phyloP scores from a whole-genome alignment of 257 asterid genomes.

The Ilex aquifolium region DNA sequence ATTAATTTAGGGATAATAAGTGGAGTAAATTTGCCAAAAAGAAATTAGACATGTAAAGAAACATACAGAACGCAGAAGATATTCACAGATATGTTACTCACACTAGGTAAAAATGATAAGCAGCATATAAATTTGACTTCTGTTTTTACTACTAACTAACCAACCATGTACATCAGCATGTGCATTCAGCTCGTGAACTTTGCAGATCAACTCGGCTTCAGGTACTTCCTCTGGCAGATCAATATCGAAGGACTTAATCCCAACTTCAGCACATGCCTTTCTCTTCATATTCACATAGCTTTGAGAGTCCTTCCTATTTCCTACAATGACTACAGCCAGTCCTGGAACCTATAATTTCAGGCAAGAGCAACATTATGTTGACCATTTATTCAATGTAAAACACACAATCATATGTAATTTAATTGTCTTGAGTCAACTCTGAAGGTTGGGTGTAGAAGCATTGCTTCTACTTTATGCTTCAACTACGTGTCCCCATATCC shows the following conservation, averaged over 20 bases:
- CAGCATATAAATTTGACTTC: neutral
- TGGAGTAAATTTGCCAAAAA: too few relatives aligned
- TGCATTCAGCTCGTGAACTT: slow-evolving; percentile 76
- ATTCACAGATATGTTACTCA: too few relatives aligned
- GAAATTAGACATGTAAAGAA: too few relatives aligned
- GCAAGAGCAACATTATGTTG: neutral
- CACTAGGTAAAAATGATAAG: neutral
- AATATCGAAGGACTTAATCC: slow-evolving; percentile 71
- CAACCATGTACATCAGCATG: slow-evolving; percentile 87
- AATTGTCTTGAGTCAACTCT: too few relatives aligned
- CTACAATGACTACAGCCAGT: slow-evolving; percentile 91
- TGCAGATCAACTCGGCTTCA: slow-evolving; percentile 64
- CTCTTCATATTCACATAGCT: slow-evolving; percentile 93
- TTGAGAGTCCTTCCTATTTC: slow-evolving; percentile 85
- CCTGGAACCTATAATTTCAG: slow-evolving; percentile 76
- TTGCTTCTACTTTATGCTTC: too few relatives aligned
- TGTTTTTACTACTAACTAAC: slow-evolving; percentile 20
- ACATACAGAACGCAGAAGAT: too few relatives aligned
- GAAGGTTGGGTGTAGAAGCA: too few relatives aligned
- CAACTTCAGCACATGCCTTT: slow-evolving; percentile 91
- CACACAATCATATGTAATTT: neutral
- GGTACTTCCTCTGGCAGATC: slow-evolving; percentile 83
- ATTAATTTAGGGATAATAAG: too few relatives aligned
- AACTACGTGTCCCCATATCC: too few relatives aligned
- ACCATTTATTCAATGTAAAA: neutral